Conservation (phyloP, 2,329 filamentous ascomycete genomes). For the Xylariaceae sp. region DNA sequence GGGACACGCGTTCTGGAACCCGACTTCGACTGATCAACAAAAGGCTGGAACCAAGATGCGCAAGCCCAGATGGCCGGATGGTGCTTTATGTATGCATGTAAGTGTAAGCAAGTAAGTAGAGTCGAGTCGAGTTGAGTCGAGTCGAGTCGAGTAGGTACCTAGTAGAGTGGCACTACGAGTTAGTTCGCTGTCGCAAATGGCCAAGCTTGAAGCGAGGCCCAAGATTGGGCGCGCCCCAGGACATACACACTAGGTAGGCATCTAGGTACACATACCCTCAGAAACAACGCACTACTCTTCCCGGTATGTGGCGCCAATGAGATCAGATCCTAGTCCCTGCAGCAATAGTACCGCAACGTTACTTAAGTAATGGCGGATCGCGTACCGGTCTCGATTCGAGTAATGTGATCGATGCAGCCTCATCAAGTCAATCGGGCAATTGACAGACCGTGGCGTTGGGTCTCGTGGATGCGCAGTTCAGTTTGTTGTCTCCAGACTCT, state of each 20-base stretch:
- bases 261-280: not conserved
- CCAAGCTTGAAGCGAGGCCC: no score
- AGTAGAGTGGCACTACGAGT: no score
- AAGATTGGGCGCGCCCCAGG: no score
- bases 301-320: slow-evolving; percentile 6
- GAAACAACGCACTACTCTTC: slow-evolving; percentile 3
- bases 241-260: slow-evolving; percentile 1
- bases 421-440: slow-evolving; percentile 13
- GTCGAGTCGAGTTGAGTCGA: not conserved
- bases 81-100: not conserved
- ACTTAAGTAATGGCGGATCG: slow-evolving; percentile 11
- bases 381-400: no score
- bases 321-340: slow-evolving; percentile 9
- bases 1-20: not conserved
- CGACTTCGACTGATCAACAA: not conserved
- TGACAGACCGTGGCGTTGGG: slow-evolving; percentile 15
- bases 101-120: not conserved
- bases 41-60: not conserved
- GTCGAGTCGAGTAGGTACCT: no score
- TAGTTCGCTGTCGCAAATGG: no score
- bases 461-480: slow-evolving; percentile 5
- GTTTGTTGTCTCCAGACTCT: not conserved
- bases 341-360: slow-evolving; percentile 25
- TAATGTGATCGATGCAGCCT: not conserved
- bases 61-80: not conserved